Base-by-base conservation (phyloP, 2,329 filamentous ascomycete species). In the Zymoseptoria passerinii region DNA sequence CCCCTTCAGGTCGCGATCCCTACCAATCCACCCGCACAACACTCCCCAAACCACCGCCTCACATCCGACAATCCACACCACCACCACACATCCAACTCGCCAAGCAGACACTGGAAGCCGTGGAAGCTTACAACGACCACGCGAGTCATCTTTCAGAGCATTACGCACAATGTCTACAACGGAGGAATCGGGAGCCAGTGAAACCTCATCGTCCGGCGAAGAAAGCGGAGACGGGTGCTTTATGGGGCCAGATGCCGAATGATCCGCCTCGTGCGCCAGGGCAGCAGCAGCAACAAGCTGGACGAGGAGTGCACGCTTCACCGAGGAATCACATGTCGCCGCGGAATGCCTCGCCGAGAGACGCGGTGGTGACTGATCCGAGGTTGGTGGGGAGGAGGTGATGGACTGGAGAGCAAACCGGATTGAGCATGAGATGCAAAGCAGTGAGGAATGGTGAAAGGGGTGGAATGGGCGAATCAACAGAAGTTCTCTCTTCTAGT, bases 71-170 rank as follows among this genome's bases (percentile, higher is more conserved):
- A 55, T 56, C 53, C 4, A 53, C 60, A 0, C 59, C 55, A 5
- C 58, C 62, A 5, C 48, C 52, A 16, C 54, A 60, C 23, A 57
- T 66, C 13, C 53, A 35, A 20, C 28, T 57, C 16, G 60, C 61
- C 2, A 63, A 60, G 28, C 58, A 66, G 29, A 53, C 55, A 2
- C 28, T 62, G 8, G 57, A 63, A 19, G 55, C 56, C 20, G 53
- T 68, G 8, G 59, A 58, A 4, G 52, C 52, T 13, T 68, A 68
- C 50, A 65, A 68, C 20, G 29, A 55, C 23, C 62, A 61, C 35
- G 65, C 64, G 7, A 48, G 44, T 48, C 48, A 49, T 23, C 51
- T 56, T 9, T 56, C 48, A 23, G 60, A 64, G 23, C 63, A 61
- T 55, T 67, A 66, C 50, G 50, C 55, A 19, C 56, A 60, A 28